These are phyloP conservation scores for Iris pallida DNA, from an alignment of 116 monocot genomes.

Conservation along the genomic window DNA sequence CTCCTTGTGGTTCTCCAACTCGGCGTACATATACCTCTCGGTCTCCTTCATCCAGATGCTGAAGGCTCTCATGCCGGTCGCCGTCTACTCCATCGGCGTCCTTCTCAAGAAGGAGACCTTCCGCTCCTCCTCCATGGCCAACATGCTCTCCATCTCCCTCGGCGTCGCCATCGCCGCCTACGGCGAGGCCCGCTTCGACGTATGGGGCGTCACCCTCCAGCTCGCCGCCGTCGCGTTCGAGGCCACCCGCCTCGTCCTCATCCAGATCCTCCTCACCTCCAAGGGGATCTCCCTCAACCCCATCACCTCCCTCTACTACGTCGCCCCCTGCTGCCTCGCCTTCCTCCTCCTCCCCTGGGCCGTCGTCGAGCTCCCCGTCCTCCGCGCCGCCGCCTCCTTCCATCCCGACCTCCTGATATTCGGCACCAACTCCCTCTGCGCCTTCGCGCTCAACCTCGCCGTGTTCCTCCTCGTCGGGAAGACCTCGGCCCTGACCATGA, in stretches of 20 bases:
- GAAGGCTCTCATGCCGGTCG: conserved; percentile 80
- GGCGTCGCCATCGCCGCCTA: conserved; percentile 82
- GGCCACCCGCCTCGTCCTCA: conserved; percentile 50
- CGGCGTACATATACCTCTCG: conserved; percentile 79
- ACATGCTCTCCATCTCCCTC: conserved; percentile 72
- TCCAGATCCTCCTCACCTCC: conserved; percentile 47
- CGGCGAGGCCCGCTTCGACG: conserved; percentile 48
- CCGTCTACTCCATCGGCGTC: conserved; percentile 66
- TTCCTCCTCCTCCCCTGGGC: conserved; percentile 41
- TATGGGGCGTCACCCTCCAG: conserved; percentile 38
- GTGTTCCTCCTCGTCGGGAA: conserved; percentile 53
- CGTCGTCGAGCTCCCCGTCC: conserved; percentile 32
- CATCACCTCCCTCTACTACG: conserved; percentile 48
- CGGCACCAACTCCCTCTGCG: conserved; percentile 42
- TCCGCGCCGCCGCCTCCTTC: conserved; percentile 18
- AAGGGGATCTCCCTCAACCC: conserved; percentile 48
- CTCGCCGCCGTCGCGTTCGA: conserved; percentile 49
- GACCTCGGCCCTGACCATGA: conserved; percentile 54
- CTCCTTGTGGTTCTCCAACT: conserved; percentile 79
- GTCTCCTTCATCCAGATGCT: conserved; percentile 91
- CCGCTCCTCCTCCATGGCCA: conserved; percentile 35
- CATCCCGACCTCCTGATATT: conserved; percentile 28
- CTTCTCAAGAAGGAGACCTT: conserved; percentile 53
- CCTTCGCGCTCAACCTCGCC: conserved; percentile 45
- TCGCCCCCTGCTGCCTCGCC: conserved; percentile 43